phyloP scores from a whole-genome alignment of 2,329 filamentous ascomycete species.

The Tricladium varicosporioides region DNA sequence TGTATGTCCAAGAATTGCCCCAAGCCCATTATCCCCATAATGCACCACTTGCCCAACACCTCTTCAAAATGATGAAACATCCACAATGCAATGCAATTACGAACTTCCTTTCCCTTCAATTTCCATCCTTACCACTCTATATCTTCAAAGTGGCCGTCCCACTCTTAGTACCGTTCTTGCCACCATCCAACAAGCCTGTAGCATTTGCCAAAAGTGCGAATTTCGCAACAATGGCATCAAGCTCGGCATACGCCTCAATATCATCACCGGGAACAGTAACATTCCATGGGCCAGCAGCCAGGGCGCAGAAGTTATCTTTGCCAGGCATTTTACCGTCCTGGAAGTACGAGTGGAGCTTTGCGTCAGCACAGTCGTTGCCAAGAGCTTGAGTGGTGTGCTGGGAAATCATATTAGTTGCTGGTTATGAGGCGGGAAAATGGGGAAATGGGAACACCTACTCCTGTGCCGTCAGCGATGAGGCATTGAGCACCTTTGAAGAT shows the following conservation, averaged over 20 bases:
- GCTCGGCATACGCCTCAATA: not conserved
- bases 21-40: too few species aligned
- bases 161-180: too few species aligned
- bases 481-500: not conserved
- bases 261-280: conserved; percentile 4
- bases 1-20: too few species aligned
- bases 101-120: too few species aligned
- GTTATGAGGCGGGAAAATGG: too few species aligned
- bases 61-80: too few species aligned
- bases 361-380: conserved; percentile 9
- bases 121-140: too few species aligned
- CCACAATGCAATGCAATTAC: too few species aligned
- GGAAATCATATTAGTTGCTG: too few species aligned
- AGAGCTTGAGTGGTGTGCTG: not conserved
- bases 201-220: not conserved
- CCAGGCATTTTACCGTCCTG: conserved; percentile 12
- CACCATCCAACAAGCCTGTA: not conserved
- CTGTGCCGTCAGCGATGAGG: not conserved
- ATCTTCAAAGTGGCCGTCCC: too few species aligned
- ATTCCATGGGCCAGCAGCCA: conserved; percentile 18
- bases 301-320: conserved; percentile 5
- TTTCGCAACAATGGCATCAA: not conserved
- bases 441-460: not conserved
- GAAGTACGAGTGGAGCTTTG: conserved; percentile 18
- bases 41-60: too few species aligned